Conservation (phyloP, 2,329 filamentous ascomycete genomes). For the Paecilomyces dactylethromorphus region DNA sequence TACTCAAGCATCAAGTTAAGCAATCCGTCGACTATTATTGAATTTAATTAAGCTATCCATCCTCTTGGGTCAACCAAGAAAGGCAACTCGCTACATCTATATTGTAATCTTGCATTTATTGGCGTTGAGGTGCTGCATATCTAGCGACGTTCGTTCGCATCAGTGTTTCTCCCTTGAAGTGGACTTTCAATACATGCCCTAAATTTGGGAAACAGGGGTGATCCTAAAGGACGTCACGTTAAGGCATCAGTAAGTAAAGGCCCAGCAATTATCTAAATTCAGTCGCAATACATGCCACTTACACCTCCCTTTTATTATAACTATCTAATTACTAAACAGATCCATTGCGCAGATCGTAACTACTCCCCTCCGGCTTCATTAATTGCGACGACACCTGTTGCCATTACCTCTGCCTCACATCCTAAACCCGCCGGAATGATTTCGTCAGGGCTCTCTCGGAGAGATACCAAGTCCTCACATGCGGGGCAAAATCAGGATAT, state of each 20-base stretch:
- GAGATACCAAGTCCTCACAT: slow-evolving; percentile 27
- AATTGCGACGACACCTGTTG: neutral
- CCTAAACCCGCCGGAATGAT: slow-evolving; percentile 18
- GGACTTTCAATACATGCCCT: neutral
- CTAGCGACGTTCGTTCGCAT: neutral
- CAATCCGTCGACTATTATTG: neutral
- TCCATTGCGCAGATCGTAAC: neutral
- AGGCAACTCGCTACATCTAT: neutral
- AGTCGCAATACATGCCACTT: neutral
- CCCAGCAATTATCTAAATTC: neutral
- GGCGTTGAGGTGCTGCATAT: neutral
- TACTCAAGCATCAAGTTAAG: neutral
- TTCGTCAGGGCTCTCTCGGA: slow-evolving; percentile 24
- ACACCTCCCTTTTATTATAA: neutral
- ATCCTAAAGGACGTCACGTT: neutral
- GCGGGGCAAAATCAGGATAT: slow-evolving; percentile 16
- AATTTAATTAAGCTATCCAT: neutral
- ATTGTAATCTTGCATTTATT: neutral
- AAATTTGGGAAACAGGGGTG: neutral
- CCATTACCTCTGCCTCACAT: neutral
- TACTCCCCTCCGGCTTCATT: neutral
- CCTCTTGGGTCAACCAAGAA: neutral
- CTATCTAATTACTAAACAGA: neutral
- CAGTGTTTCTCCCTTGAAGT: neutral
- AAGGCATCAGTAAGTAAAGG: neutral